Evolutionary conservation across 306 rosid genomes (phyloP), one percentile per base, ranked within the genome.

Genomic region (Gastrolobium bilobum): DNA sequence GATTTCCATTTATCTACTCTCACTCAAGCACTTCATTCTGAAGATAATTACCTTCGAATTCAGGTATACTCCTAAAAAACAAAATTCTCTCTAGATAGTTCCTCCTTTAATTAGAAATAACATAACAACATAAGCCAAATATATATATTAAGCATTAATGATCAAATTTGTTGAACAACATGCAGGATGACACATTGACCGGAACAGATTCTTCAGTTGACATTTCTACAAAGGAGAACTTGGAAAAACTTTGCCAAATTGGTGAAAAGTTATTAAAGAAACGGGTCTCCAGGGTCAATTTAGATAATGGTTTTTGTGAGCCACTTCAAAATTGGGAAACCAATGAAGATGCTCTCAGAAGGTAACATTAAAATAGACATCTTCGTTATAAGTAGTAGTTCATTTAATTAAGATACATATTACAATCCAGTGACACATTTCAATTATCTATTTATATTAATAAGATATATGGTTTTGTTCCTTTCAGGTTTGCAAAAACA

Each of bases 151-250:
- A 59, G 47, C 47, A 15, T 43, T 2, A 5, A 11, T 69, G 64
- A 13, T 59, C 7, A 34, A 56, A 58, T 60, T 71, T 42, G 70
- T n/a, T 64, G 9, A 15, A 75, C n/a, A 75, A 61, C 7, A 56
- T 71, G 63, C 43, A 83, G 87, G 89, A 85, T 77, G 91, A 87
- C 38, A 82, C 89, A 1, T 82, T 87, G 80, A n/a, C 15, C 0
- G 84, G 87, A 40, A 69, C 8, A 3, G 75, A 39, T 54, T 58
- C 84, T 63, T 85, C 91, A 0, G 82, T 85, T 51, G 91, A 87
- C 68, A 65, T 82, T 43, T 40, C 91, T 29, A 85, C 91, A 0
- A 20, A 69, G 47, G 79, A 58, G 11, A 87, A 87, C 9, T 74
- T 87, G 78, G 52, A 80, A 3, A 80, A 71, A 51, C 83, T 87